Evolutionary conservation across 352 stramenopile species (phyloP).

Genomic region (Globisporangium echinulatum): DNA sequence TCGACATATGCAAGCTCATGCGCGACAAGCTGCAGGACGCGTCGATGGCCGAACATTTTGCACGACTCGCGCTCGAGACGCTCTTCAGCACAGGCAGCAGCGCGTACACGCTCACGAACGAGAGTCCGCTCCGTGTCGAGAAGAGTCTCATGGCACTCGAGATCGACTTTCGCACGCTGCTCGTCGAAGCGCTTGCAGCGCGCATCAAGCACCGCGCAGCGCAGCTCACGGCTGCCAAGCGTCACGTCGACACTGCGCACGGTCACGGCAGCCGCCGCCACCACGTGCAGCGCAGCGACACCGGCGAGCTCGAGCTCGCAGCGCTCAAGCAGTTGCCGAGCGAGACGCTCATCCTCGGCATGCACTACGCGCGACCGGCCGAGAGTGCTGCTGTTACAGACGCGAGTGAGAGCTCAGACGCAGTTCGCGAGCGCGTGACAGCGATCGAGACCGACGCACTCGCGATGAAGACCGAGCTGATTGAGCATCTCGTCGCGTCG

Average conservation of each 20-base stretch:
- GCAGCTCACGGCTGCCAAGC: conserved; percentile 11
- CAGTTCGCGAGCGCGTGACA: conserved; percentile 1
- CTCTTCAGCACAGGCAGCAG: conserved; percentile 25
- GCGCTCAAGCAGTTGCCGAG: conserved; percentile 16
- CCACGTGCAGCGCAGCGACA: background rate
- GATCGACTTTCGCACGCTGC: conserved; percentile 37
- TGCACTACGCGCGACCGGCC: conserved; percentile 11
- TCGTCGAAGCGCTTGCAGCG: conserved; percentile 41
- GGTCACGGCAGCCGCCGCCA: background rate
- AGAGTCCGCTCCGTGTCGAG: conserved; percentile 17
- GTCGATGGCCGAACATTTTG: conserved; percentile 19
- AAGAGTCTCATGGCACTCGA: conserved; percentile 52
- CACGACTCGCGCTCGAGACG: conserved; percentile 21
- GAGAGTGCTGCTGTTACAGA: too few species aligned
- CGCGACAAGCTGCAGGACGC: conserved; percentile 40
- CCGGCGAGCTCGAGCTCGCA: conserved; percentile 15
- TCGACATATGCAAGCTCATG: conserved; percentile 32
- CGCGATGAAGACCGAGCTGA: conserved; percentile 38
- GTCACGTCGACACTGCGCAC: conserved; percentile 1
- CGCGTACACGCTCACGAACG: background rate
- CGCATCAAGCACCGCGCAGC: conserved; percentile 26
- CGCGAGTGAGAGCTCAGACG: background rate
- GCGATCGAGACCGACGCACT: conserved; percentile 18
- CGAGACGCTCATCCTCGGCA: conserved; percentile 29
- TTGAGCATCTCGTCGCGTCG: conserved; percentile 29